A percentile compares a stretch with the other conserved stretches of the same genome.
Evolutionary conservation across 2,329 filamentous ascomycete species (phyloP).

Genomic region (Grosmannia clavigera): DNA sequence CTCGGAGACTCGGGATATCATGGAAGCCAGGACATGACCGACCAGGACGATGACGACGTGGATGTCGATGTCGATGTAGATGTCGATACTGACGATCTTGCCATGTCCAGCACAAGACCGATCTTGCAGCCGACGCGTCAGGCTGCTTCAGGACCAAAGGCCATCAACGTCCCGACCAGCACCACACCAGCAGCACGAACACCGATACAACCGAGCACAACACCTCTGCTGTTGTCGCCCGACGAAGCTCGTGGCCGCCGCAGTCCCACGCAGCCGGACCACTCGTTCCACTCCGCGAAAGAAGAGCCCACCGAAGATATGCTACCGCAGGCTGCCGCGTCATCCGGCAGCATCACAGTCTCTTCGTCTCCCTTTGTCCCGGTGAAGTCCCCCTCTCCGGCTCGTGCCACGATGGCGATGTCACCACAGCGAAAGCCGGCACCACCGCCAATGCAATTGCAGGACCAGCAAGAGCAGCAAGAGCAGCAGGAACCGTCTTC

Average conservation of each 20-base stretch:
- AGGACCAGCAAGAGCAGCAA: neutral
- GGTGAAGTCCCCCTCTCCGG: conserved; percentile 11
- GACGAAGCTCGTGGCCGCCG: conserved; percentile 9
- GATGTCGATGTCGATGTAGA: neutral
- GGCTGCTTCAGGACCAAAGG: neutral
- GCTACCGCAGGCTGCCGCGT: neutral
- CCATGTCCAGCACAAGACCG: neutral
- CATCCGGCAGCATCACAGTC: neutral
- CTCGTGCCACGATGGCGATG: conserved; percentile 3
- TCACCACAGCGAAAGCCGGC: conserved; percentile 8
- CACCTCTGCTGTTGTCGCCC: neutral
- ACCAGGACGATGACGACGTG: conserved; percentile 14
- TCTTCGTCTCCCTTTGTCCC: conserved; percentile 10
- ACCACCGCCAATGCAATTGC: neutral
- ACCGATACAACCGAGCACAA: neutral
- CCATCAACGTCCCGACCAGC: neutral
- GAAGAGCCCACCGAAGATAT: conserved; percentile 27
- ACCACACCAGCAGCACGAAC: neutral
- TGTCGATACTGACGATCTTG: conserved; percentile 5
- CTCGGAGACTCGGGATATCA: conserved; percentile 58
- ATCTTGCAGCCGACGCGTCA: conserved; percentile 1
- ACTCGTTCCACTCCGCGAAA: conserved; percentile 29
- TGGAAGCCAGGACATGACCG: conserved; percentile 42
- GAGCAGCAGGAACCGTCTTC: conserved; percentile 4
- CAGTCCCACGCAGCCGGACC: conserved; percentile 20